phyloP scores from a whole-genome alignment of 768 basidiomycete species.

The Termitomyces sp. region DNA sequence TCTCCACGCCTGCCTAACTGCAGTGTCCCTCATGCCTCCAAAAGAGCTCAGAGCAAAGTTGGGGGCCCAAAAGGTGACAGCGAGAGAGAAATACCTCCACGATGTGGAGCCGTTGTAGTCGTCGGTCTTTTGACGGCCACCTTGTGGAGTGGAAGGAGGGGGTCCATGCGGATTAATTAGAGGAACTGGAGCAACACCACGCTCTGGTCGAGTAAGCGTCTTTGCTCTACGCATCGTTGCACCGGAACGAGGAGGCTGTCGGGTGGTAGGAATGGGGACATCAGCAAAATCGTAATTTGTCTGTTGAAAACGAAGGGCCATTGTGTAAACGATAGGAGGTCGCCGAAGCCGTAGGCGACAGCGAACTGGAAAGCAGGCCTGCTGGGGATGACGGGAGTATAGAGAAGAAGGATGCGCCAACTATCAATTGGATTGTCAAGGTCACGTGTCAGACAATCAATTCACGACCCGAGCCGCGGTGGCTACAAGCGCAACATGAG shows the following conservation, averaged over 20 bases:
- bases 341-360: constrained; percentile 12
- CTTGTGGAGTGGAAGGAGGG: constrained; percentile 29
- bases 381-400: constrained; percentile 8
- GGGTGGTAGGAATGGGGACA: constrained; percentile 63
- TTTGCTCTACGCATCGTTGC: constrained; percentile 81
- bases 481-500: constrained; percentile 3
- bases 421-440: constrained; percentile 5
- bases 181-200: constrained; percentile 88
- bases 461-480: not conserved
- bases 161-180: constrained; percentile 79
- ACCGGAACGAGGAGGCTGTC: constrained; percentile 45
- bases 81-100: constrained; percentile 78
- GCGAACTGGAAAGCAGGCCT: constrained; percentile 19
- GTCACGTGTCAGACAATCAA: not conserved
- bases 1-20: constrained; percentile 87
- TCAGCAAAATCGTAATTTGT: constrained; percentile 48
- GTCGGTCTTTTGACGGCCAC: constrained; percentile 19
- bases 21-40: constrained; percentile 77
- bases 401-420: constrained; percentile 7
- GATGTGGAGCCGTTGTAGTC: constrained; percentile 44
- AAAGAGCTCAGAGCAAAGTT: constrained; percentile 63
- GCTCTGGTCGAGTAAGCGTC: constrained; percentile 94
- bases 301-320: constrained; percentile 51
- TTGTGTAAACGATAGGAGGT: constrained; percentile 23
- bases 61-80: constrained; percentile 91